Percentiles rank a stretch among this genome's conserved stretches.
Evolutionary conservation across 2,329 filamentous ascomycete genomes (phyloP).

Genomic region (Aureobasidium lini): DNA sequence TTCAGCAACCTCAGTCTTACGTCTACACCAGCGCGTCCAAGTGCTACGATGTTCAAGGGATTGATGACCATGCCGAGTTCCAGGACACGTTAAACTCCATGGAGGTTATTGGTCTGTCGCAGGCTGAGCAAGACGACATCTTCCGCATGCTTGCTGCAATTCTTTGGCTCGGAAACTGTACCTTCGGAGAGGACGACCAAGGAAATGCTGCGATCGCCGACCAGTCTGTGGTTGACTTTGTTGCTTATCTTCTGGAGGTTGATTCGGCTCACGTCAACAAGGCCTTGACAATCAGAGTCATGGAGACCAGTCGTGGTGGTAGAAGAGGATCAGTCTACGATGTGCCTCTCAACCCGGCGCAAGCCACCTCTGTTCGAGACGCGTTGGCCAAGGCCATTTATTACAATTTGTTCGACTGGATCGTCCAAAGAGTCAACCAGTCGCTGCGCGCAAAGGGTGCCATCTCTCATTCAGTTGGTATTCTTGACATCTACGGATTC

Average conservation of each 20-base stretch:
- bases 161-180: constrained; percentile 90
- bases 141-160: constrained; percentile 91
- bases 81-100: constrained; percentile 88
- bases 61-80: constrained; percentile 86
- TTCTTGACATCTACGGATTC: constrained; percentile 97
- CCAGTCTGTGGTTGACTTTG: constrained; percentile 85
- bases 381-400: constrained; percentile 94
- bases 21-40: constrained; percentile 89
- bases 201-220: constrained; percentile 84
- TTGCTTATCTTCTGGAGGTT: constrained; percentile 88
- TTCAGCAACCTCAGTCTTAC: constrained; percentile 89
- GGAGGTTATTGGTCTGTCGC: constrained; percentile 82
- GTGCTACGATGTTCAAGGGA: constrained; percentile 88
- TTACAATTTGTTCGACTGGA: constrained; percentile 97
- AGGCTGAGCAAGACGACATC: constrained; percentile 88
- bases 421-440: constrained; percentile 83
- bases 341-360: constrained; percentile 75
- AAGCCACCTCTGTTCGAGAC: constrained; percentile 81
- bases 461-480: constrained; percentile 81
- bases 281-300: constrained; percentile 80
- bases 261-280: constrained; percentile 72
- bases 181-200: constrained; percentile 80
- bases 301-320: constrained; percentile 62
- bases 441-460: constrained; percentile 73
- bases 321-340: constrained; percentile 61